Evolutionary conservation across 1,139 yeast genomes (phyloP).

Genomic region (Blastobotrys elegans): DNA sequence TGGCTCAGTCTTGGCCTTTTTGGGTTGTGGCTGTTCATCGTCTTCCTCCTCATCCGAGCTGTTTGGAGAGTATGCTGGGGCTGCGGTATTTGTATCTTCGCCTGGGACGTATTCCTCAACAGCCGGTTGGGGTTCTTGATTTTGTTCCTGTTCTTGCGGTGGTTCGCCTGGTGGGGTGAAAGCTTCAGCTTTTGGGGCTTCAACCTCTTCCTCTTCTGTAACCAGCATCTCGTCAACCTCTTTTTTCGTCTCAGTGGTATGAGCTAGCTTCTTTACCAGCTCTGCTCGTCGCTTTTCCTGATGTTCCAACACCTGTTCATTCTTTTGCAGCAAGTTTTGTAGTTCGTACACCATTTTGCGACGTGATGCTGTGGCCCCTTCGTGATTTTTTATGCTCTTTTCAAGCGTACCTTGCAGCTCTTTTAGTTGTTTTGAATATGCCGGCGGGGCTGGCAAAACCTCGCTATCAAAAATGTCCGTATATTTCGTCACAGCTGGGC

Average conservation of each 20-base stretch:
- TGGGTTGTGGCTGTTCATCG: conserved; percentile 25
- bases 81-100: conserved; percentile 35
- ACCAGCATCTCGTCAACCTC: conserved; percentile 46
- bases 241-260: conserved; percentile 40
- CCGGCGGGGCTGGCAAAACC: conserved; percentile 48
- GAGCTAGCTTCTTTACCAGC: conserved; percentile 39
- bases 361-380: conserved; percentile 41
- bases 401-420: conserved; percentile 17
- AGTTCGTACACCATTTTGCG: conserved; percentile 41
- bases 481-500: conserved; percentile 19
- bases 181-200: conserved; percentile 13
- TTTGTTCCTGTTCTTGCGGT: too few relatives aligned
- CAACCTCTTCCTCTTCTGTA: conserved; percentile 24
- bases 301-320: conserved; percentile 42
- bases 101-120: conserved; percentile 6
- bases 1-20: conserved; percentile 19
- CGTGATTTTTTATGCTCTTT: conserved; percentile 23
- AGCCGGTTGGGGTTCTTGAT: background rate
- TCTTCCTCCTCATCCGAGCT: conserved; percentile 35
- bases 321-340: conserved; percentile 39
- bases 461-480: conserved; percentile 37
- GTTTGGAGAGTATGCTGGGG: conserved; percentile 38
- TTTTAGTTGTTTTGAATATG: conserved; percentile 43
- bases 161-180: conserved; percentile 19
- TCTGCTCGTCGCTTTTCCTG: conserved; percentile 44